Percentiles rank a stretch among this genome's conserved stretches.
Evolutionary conservation across 805 yeast species (phyloP).

Genomic region (Ascoidea rubescens): DNA sequence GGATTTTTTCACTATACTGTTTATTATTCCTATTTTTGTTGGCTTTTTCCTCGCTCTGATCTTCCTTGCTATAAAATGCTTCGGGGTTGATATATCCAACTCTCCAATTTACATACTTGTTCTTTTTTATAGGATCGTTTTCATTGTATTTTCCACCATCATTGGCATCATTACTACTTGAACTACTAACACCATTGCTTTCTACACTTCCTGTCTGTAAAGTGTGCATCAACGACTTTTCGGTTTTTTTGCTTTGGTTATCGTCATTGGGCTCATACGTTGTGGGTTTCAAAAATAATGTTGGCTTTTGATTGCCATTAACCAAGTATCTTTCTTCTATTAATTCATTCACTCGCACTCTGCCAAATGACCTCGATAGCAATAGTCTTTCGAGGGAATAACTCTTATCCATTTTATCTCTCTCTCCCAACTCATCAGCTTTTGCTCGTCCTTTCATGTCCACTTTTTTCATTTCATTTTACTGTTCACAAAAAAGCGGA

Average conservation of each 20-base stretch:
- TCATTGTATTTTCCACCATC: constrained; percentile 1
- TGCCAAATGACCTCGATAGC: background rate
- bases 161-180: background rate
- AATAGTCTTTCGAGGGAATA: background rate
- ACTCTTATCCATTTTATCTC: no score
- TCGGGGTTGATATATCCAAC: background rate
- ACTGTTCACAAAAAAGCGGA: no score
- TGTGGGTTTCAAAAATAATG: constrained; percentile 7
- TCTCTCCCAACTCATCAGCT: no score
- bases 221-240: constrained; percentile 1
- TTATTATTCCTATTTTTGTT: background rate
- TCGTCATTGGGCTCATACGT: background rate
- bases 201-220: background rate
- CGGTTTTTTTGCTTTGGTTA: background rate
- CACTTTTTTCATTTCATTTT: no score
- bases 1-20: background rate
- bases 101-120: background rate
- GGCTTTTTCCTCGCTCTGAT: no score
- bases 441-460: no score
- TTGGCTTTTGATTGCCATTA: constrained; percentile 7
- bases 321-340: constrained; percentile 7
- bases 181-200: background rate
- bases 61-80: background rate
- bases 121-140: background rate
- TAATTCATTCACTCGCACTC: constrained; percentile 4